Evolutionary conservation across 2,329 filamentous ascomycete species (phyloP).

Genomic region (Orbilia ellipsospora): DNA sequence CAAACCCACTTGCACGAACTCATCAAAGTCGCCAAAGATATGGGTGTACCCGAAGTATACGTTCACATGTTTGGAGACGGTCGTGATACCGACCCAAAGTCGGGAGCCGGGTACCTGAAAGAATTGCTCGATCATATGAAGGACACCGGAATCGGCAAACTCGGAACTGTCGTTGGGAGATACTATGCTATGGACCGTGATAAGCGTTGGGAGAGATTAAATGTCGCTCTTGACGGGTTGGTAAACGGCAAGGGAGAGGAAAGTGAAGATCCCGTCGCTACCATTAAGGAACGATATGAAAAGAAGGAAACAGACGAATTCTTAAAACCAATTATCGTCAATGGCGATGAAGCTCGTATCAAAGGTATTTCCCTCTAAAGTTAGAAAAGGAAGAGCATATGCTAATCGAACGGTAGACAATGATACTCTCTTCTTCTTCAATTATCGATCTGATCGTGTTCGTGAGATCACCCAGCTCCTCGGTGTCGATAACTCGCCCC

Average conservation of each 20-base stretch:
- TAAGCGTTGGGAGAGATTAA: slow-evolving; percentile 97
- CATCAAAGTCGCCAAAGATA: slow-evolving; percentile 88
- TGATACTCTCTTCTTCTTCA: slow-evolving; percentile 99
- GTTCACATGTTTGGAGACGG: slow-evolving; percentile 99
- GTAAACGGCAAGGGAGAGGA: slow-evolving; percentile 87
- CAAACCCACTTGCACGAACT: slow-evolving; percentile 91
- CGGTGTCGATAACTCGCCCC: slow-evolving; percentile 89
- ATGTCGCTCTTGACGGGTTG: slow-evolving; percentile 88
- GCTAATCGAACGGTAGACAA: slow-evolving; percentile 70
- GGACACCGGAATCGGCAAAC: slow-evolving; percentile 85
- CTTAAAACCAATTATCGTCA: slow-evolving; percentile 95
- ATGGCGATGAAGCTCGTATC: slow-evolving; percentile 84
- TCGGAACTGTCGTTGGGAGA: slow-evolving; percentile 86
- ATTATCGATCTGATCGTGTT: slow-evolving; percentile 98
- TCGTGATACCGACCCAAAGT: slow-evolving; percentile 97
- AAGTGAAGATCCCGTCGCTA: slow-evolving; percentile 83
- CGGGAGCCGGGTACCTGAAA: slow-evolving; percentile 85
- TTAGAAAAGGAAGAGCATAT: background rate
- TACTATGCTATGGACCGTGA: slow-evolving; percentile 99
- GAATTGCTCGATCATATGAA: slow-evolving; percentile 81
- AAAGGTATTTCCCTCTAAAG: slow-evolving; percentile 70
- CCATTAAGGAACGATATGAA: slow-evolving; percentile 87
- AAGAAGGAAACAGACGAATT: slow-evolving; percentile 95
- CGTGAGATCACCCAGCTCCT: slow-evolving; percentile 95
- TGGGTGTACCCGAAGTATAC: slow-evolving; percentile 87